phyloP scores from a whole-genome alignment of 1,139 yeast genomes.

The Pneumocystis murina region DNA sequence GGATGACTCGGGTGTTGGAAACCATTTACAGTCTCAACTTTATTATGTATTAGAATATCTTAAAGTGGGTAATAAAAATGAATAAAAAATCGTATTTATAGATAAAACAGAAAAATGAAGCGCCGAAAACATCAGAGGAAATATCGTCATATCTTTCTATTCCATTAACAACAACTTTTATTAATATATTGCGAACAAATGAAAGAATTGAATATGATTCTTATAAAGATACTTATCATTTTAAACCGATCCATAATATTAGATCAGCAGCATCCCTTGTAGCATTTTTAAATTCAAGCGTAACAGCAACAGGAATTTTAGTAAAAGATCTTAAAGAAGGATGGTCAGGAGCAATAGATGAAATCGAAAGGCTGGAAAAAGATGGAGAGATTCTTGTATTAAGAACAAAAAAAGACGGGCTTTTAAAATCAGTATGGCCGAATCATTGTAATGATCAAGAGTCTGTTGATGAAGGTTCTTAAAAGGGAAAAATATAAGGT shows the following conservation, averaged over 20 bases:
- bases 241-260: conserved; percentile 78
- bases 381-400: conserved; percentile 65
- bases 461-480: conserved; percentile 68
- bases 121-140: conserved; percentile 3
- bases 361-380: conserved; percentile 61
- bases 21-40: conserved; percentile 66
- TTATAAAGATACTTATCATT: conserved; percentile 52
- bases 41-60: conserved; percentile 82
- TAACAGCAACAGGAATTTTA: conserved; percentile 73
- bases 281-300: conserved; percentile 59
- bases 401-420: conserved; percentile 80
- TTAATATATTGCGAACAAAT: conserved; percentile 14
- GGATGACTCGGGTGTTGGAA: conserved; percentile 29
- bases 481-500: conserved; percentile 19
- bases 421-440: conserved; percentile 86
- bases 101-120: conserved; percentile 2
- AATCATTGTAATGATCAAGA: conserved; percentile 64
- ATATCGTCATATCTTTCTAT: conserved; percentile 6
- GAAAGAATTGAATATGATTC: conserved; percentile 36
- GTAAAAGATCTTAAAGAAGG: conserved; percentile 90
- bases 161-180: conserved; percentile 5
- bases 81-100: conserved; percentile 1
- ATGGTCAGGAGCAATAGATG: conserved; percentile 81
- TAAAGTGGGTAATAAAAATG: conserved; percentile 35
- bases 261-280: conserved; percentile 65